Base-by-base conservation (phyloP, 2,329 filamentous ascomycete species). In the Aspergillus neotritici region DNA sequence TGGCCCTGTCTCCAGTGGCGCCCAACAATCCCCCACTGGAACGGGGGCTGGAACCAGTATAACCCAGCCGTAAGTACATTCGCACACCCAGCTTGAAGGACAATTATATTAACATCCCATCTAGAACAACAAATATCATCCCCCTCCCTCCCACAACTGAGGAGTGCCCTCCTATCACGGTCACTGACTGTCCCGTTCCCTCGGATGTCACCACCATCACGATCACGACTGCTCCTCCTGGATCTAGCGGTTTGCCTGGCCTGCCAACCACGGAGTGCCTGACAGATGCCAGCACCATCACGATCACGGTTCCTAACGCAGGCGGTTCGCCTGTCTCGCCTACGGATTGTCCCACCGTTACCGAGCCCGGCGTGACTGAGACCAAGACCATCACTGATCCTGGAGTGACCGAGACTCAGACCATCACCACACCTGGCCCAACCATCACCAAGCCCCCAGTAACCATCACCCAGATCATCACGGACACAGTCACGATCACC, bases 201-300 rank as follows among this genome's bases (percentile, higher is more conserved):
- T 8, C 21, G 7, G 21, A 25, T 25, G 21, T 25, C 28, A 25
- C 41, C 44, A 50, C 33, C 35, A 43, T 34, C 21, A 36, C 33
- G 30, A 32, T 25, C 34, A 35, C 11, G 14, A 12, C 34, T 17
- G n/a, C 14, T 14, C 33, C 15, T 36, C 4, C 34, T 21, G 34
- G n/a, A 12, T 17, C 15, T 13, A 15, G 33, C 33, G 13, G 14
- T 35, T 5, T 13, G 15, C 33, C 17, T 35, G n/a, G 34, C 14
- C 34, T 17, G 14, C 6, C 15, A 36, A 16, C 34, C 21, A 36
- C 14, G 2, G 11, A 13, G 3, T 13, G n/a, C 8, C 11, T 36
- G 5, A 36, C 14, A 14, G 11, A 14, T 36, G 21, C n/a, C 8
- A 36, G 11, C 34, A 36, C 34, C 14, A 36, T 36, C 15, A 36